Conservation (phyloP, 2,329 filamentous ascomycete genomes). For the Neofusicoccum sp. region DNA sequence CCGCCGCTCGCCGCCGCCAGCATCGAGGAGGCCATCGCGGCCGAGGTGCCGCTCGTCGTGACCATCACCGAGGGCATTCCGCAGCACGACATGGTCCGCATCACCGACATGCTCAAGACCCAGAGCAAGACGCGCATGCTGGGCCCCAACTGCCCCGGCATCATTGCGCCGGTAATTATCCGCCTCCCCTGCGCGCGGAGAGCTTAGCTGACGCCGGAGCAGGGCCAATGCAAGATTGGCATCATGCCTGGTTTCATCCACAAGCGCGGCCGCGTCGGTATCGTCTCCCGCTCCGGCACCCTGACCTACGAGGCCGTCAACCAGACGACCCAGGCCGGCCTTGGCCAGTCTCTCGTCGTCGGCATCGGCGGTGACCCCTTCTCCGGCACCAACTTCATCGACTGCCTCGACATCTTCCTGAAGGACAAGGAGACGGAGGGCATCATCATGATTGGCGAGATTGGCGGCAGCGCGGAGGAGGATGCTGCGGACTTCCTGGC, state of each 20-base stretch:
- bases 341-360: constrained; percentile 96
- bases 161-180: constrained; percentile 72
- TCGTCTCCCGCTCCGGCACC: constrained; percentile 96
- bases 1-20: constrained; percentile 88
- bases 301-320: constrained; percentile 99
- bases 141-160: constrained; percentile 96
- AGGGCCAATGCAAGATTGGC: constrained; percentile 98
- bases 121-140: constrained; percentile 97
- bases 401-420: constrained; percentile 96
- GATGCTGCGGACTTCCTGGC: constrained; percentile 96
- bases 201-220: constrained; percentile 26
- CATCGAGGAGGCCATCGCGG: constrained; percentile 94
- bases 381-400: constrained; percentile 99
- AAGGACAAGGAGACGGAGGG: constrained; percentile 95
- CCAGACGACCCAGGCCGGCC: constrained; percentile 95
- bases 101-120: constrained; percentile 96
- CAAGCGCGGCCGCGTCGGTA: constrained; percentile 98
- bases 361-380: constrained; percentile 99
- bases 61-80: constrained; percentile 95
- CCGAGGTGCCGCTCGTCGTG: constrained; percentile 92
- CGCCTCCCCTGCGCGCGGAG: neutral
- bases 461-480: constrained; percentile 96
- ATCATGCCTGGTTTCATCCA: constrained; percentile 99
- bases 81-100: constrained; percentile 99
- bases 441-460: constrained; percentile 99